These are phyloP conservation scores for Vigna reflexopilosa DNA, from an alignment of 306 rosid species.

Conservation along the genomic window DNA sequence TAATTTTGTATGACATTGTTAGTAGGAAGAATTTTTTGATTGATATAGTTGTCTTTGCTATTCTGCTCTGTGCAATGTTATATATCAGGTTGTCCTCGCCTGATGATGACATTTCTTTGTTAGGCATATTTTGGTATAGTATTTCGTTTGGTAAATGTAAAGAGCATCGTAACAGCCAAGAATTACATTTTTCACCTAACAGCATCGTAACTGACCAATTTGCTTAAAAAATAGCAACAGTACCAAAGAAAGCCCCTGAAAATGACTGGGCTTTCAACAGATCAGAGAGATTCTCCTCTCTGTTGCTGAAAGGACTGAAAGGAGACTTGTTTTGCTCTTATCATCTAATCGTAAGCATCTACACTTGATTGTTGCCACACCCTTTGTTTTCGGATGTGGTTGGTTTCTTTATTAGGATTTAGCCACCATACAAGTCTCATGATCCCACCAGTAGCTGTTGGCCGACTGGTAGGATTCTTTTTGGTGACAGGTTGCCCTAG, in stretches of 20 bases:
- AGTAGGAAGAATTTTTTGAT: not conserved
- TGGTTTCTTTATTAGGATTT: not conserved
- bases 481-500: not conserved
- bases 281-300: not conserved
- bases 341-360: not conserved
- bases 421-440: not conserved
- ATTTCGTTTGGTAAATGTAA: conserved; percentile 21
- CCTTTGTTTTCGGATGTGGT: not conserved
- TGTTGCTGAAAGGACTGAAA: not conserved
- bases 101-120: not conserved
- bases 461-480: not conserved
- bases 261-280: not conserved
- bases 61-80: conserved; percentile 14
- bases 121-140: not conserved
- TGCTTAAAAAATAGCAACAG: not conserved
- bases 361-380: not conserved
- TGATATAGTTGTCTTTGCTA: not conserved
- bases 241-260: not conserved
- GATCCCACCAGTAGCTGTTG: not conserved
- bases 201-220: not conserved
- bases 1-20: conserved; percentile 11
- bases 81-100: conserved; percentile 21
- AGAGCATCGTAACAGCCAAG: not conserved
- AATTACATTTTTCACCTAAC: not conserved
- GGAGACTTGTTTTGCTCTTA: not conserved